Evolutionary conservation across 2,329 filamentous ascomycete species (phyloP), one percentile per base, ranked within the genome.

Genomic region (Talaromyces islandicus): DNA sequence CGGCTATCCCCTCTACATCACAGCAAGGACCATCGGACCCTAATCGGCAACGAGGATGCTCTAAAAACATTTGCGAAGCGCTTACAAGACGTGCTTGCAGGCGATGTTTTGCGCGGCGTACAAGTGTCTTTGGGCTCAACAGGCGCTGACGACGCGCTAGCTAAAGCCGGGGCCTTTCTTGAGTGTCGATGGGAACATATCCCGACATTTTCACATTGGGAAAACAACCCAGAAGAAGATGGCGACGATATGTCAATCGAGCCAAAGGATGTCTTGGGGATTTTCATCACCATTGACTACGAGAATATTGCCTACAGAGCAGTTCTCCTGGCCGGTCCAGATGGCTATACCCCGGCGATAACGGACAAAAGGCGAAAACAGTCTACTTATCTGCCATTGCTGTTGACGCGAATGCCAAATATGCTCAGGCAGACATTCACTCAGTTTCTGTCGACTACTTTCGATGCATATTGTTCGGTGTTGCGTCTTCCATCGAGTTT

Each of bases 1-100:
- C 80, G 81, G 64, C 69, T 83, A 9, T 83, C 81, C 4, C 81
- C 81, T n/a, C 75, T 84, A 43, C 78, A 83, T 67, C 77, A 82
- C 65, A 75, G 72, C 60, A 73, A 74, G 48, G 71, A 77, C 14
- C 71, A 67, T 55, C 64, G 67, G 50, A 67, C 70, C 7, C 68
- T 77, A 29, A 64, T 77, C 54, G 65, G 69, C 58, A 71, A 75
- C 57, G 64, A 66, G 25, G 59, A 66, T 25, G 70, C 73, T 21
- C 69, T 82, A 14, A 74, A 75, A 19, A 70, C 72, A 21, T 81
- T 83, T 64, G 78, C 81, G 38, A 73, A 73, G 57, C 76, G 79
- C 4, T 71, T 84, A 7, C 75, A 73, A 55, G 78, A 82, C 55
- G 72, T 79, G 55, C 73, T 84, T 30, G 78, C 80, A 25, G 80